Percentiles rank a stretch among this genome's conserved stretches.
Evolutionary conservation across 2,329 filamentous ascomycete species (phyloP).

Genomic region (Pseudodiploospora longispora): DNA sequence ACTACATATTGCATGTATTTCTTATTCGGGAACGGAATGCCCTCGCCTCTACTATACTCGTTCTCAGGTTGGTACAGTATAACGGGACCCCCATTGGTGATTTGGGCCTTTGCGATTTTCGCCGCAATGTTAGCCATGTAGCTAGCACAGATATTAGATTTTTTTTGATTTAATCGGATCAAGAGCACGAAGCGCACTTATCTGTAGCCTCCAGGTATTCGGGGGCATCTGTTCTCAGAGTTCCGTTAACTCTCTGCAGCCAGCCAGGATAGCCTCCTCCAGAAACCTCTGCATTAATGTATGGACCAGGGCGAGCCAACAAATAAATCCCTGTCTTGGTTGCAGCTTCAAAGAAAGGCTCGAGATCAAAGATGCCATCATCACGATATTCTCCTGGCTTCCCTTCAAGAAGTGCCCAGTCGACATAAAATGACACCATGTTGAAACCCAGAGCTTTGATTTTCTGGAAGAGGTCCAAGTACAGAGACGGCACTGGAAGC

Average conservation of each 20-base stretch:
- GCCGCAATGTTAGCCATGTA: conserved; percentile 55
- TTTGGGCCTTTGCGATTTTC: conserved; percentile 66
- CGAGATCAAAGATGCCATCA: conserved; percentile 63
- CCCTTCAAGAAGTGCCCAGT: conserved; percentile 73
- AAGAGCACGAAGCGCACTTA: conserved; percentile 34
- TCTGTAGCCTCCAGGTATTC: conserved; percentile 60
- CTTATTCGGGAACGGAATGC: conserved; percentile 52
- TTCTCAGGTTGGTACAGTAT: conserved; percentile 78
- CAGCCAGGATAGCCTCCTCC: conserved; percentile 78
- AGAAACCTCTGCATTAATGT: conserved; percentile 70
- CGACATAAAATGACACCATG: conserved; percentile 67
- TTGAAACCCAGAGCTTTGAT: conserved; percentile 76
- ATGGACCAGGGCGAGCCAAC: conserved; percentile 62
- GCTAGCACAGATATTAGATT: conserved; percentile 19
- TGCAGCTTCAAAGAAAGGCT: conserved; percentile 71
- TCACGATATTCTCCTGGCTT: conserved; percentile 61
- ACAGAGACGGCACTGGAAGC: conserved; percentile 37
- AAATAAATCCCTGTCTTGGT: conserved; percentile 67
- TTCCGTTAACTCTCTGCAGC: conserved; percentile 60
- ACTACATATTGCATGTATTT: conserved; percentile 65
- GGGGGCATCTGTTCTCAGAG: conserved; percentile 52
- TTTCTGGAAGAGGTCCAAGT: conserved; percentile 73
- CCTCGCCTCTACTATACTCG: conserved; percentile 54
- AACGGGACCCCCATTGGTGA: conserved; percentile 74
- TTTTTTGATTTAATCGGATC: not conserved